Conservation (phyloP, 805 yeast species). For the Barnettozyma vustinii region DNA sequence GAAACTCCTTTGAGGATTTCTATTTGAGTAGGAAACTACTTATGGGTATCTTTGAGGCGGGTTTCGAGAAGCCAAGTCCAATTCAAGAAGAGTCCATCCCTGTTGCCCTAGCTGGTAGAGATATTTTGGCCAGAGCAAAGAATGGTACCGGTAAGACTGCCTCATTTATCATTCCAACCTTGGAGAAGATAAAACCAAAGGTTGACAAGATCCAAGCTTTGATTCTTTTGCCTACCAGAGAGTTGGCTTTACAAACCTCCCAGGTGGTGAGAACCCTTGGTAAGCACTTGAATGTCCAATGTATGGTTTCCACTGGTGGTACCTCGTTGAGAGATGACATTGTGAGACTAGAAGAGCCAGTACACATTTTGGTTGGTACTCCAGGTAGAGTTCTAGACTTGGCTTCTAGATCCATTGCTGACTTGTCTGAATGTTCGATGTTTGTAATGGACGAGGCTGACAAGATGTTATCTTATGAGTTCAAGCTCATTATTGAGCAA, state of each 20-base stretch:
- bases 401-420: slow-evolving; percentile 83
- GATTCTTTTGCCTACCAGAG: slow-evolving; percentile 95
- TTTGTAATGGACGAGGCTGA: slow-evolving; percentile 99
- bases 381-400: slow-evolving; percentile 96
- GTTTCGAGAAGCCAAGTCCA: slow-evolving; percentile 96
- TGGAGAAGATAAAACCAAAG: slow-evolving; percentile 85
- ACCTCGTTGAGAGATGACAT: slow-evolving; percentile 92
- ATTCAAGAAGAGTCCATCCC: slow-evolving; percentile 97
- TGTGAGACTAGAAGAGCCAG: slow-evolving; percentile 85
- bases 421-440: slow-evolving; percentile 76
- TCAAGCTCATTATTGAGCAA: slow-evolving; percentile 81
- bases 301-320: slow-evolving; percentile 99
- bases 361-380: slow-evolving; percentile 92
- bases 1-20: slow-evolving; percentile 88
- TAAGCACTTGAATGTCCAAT: slow-evolving; percentile 84
- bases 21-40: slow-evolving; percentile 85
- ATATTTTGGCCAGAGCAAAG: slow-evolving; percentile 94
- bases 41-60: slow-evolving; percentile 99
- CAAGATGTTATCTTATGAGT: slow-evolving; percentile 89
- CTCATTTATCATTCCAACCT: slow-evolving; percentile 89
- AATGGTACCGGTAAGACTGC: slow-evolving; percentile 99
- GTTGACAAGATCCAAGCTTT: slow-evolving; percentile 82
- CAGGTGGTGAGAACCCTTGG: slow-evolving; percentile 96
- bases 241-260: slow-evolving; percentile 93
- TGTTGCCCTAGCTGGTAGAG: slow-evolving; percentile 91